phyloP scores from a whole-genome alignment of 1,284 basidiomycete species.

The Hymenochaete sp. region DNA sequence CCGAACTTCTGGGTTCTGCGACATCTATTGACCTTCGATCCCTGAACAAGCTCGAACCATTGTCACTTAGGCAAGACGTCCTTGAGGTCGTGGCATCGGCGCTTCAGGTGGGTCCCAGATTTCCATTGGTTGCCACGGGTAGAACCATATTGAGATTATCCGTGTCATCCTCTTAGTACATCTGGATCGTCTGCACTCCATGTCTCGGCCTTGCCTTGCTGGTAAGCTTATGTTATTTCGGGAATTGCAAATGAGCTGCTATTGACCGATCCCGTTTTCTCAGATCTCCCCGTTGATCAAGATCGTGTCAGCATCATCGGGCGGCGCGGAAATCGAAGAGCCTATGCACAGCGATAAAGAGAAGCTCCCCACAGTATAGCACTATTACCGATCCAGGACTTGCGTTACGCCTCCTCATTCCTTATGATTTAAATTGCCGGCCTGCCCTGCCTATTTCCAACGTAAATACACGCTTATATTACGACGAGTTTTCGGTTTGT shows the following conservation, averaged over 20 bases:
- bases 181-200: conserved; percentile 56
- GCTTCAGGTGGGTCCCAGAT: conserved; percentile 37
- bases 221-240: conserved; percentile 27
- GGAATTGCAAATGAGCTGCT: no score
- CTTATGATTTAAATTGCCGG: no score
- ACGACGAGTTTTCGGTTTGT: background rate
- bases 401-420: background rate
- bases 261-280: conserved; percentile 4
- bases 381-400: background rate
- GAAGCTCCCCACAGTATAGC: conserved; percentile 6
- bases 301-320: conserved; percentile 9
- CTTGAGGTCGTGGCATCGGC: conserved; percentile 41
- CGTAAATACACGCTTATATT: background rate
- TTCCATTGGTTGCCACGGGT: no score
- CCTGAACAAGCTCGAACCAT: conserved; percentile 38
- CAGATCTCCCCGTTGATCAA: conserved; percentile 17
- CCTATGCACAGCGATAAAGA: conserved; percentile 1
- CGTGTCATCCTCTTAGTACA: conserved; percentile 32
- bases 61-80: conserved; percentile 31
- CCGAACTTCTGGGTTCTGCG: conserved; percentile 32
- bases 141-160: conserved; percentile 6
- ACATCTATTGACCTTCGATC: conserved; percentile 44
- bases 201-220: conserved; percentile 45
- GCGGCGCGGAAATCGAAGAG: background rate
- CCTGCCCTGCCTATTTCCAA: background rate